Base-by-base conservation (phyloP, 306 rosid species). In the Pterocarpus santalinus region DNA sequence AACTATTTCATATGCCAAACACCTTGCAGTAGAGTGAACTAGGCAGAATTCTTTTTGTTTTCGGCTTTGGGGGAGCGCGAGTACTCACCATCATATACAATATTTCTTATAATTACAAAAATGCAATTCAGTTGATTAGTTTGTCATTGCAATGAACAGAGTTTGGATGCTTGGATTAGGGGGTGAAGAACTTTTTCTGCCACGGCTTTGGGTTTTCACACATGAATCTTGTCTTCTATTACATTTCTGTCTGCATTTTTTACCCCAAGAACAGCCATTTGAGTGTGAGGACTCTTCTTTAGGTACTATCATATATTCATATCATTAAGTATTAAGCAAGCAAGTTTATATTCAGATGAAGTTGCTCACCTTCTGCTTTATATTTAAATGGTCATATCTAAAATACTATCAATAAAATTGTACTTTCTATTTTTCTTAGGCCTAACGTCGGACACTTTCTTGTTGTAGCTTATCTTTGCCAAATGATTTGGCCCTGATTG, bases 401-500 rank as follows among this genome's bases (percentile, higher is more conserved):
- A 4, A 34, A 6, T 52, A 33, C 55, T 36, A 35, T 46, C 64
- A 33, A 36, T 55, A 78, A 61, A 72, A 67, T 32, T 53, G 36
- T 33, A 47, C 46, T 32, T 64, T 35, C 28, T 6, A 15, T 41
- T 35, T 52, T 53, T 64, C 22, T 16, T 17, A n/a, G 38, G 41
- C 75, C 72, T 16, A 65, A 53, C 58, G 34, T 56, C 10, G 79
- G 64, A 13, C 65, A 56, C 17, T 72, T 64, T 63, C 71, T 78
- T 46, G 65, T 34, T 65, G 71, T 78, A 55, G 70, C 33, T 41
- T 66, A 75, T 38, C 67, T 69, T 73, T 58, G n/a, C 62, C 76
- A 16, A 47, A 73, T 73, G 73, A 76, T 73, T 78, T 78, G 75
- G 80, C 73, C 66, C 72, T 43, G 74, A 78, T 52, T 82, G 79